Evolutionary conservation across 2,329 filamentous ascomycete species (phyloP).

Genomic region (Diaporthe ilicicola): DNA sequence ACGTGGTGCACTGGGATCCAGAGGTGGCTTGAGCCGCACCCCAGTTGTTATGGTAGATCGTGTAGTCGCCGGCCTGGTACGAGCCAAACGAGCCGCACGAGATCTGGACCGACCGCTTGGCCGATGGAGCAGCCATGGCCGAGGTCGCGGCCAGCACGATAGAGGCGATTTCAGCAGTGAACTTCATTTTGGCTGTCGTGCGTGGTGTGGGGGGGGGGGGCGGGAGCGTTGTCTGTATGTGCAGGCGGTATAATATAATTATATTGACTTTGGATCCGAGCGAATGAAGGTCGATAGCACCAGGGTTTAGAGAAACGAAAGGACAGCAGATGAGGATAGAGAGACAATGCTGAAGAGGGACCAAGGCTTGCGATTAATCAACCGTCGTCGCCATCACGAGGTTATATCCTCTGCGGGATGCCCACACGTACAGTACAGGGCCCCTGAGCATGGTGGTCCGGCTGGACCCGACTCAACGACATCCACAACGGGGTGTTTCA

Average conservation of each 20-base stretch:
- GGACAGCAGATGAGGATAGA: background rate
- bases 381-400: background rate
- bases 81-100: conserved; percentile 51
- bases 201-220: no score
- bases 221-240: background rate
- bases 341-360: conserved; percentile 1
- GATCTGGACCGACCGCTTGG: conserved; percentile 44
- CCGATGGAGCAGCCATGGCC: conserved; percentile 41
- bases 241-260: background rate
- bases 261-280: background rate
- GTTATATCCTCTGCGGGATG: conserved; percentile 13
- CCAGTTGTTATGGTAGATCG: conserved; percentile 63
- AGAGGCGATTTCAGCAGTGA: conserved; percentile 36
- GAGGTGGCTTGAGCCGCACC: conserved; percentile 46
- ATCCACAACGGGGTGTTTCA: conserved; percentile 30
- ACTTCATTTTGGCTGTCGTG: conserved; percentile 29
- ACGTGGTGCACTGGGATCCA: conserved; percentile 53
- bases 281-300: conserved; percentile 19
- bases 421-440: conserved; percentile 15
- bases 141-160: conserved; percentile 41
- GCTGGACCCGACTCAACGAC: conserved; percentile 1
- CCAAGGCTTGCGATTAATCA: background rate
- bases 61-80: conserved; percentile 49
- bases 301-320: background rate
- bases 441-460: conserved; percentile 17